A percentile compares a stretch with the other conserved stretches of the same genome.
These are phyloP conservation scores for Fragilariopsis cylindrus DNA, from an alignment of 108 stramenopile genomes.

Conservation along the genomic window DNA sequence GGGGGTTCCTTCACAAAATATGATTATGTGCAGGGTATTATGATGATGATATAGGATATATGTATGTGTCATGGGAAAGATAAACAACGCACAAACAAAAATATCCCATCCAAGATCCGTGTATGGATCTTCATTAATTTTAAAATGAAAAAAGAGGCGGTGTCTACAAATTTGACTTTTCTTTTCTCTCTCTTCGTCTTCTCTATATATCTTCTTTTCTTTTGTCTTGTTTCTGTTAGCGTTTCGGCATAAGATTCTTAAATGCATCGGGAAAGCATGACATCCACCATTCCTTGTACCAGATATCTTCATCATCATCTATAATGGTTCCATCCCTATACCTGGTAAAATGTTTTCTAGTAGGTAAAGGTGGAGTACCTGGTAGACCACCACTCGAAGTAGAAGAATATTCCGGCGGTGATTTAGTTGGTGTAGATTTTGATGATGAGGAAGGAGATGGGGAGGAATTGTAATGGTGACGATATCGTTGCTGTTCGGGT, in stretches of 20 bases:
- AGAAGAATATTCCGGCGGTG: slow-evolving; percentile 18
- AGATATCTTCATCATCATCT: slow-evolving; percentile 35
- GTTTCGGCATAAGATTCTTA: slow-evolving; percentile 38
- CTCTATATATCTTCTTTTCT: background rate
- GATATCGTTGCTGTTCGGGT: background rate
- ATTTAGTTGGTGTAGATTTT: slow-evolving; percentile 31
- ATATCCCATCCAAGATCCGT: too few relatives aligned
- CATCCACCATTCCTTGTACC: slow-evolving; percentile 50
- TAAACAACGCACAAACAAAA: too few relatives aligned
- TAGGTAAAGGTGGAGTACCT: slow-evolving; percentile 29
- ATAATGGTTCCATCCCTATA: slow-evolving; percentile 9
- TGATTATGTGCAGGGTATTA: too few relatives aligned
- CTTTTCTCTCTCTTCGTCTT: background rate
- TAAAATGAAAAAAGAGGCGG: background rate
- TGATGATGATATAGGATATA: too few relatives aligned
- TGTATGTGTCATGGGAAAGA: too few relatives aligned
- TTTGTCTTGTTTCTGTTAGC: slow-evolving; percentile 16
- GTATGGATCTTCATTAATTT: too few relatives aligned
- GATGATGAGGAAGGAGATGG: slow-evolving; percentile 25
- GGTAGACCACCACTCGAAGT: background rate
- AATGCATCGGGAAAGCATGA: slow-evolving; percentile 45
- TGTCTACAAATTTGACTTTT: background rate
- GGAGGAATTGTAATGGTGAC: background rate
- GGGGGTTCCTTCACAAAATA: too few relatives aligned
- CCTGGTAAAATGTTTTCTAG: slow-evolving; percentile 19